Conservation (phyloP, 352 stramenopile genomes). For the Phytopythium helicoides region DNA sequence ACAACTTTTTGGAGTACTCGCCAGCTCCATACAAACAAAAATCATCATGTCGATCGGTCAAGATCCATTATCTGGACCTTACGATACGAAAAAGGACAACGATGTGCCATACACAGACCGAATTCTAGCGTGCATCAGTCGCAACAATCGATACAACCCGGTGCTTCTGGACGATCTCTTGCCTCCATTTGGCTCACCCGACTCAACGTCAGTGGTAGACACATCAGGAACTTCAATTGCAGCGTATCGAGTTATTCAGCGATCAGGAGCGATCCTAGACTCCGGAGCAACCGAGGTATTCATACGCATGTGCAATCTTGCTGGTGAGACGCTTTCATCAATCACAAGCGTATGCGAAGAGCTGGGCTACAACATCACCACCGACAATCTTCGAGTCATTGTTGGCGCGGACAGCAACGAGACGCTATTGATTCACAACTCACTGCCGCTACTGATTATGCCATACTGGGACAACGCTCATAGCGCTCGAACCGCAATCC, state of each 20-base stretch:
- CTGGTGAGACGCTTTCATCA: no score
- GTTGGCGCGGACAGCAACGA: no score
- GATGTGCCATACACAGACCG: conserved; percentile 52
- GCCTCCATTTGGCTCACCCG: neutral
- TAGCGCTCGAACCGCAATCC: neutral
- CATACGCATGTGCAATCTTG: no score
- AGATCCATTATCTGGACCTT: conserved; percentile 10
- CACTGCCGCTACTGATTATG: no score
- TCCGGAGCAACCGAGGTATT: neutral
- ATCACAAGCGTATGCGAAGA: no score
- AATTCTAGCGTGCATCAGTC: conserved; percentile 33
- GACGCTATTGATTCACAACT: no score
- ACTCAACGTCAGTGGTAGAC: no score
- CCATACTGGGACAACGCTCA: no score
- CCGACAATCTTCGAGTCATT: no score
- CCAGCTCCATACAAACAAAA: conserved; percentile 9
- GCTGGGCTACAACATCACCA: no score
- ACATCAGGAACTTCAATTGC: neutral
- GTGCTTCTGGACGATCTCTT: conserved; percentile 33
- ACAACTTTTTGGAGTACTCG: conserved; percentile 29
- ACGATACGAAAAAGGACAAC: conserved; percentile 27
- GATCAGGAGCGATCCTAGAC: neutral
- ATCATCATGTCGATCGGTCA: conserved; percentile 12
- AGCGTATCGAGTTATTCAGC: neutral
- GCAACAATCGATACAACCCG: conserved; percentile 30